Evolutionary conservation across 805 yeast species (phyloP), one percentile per base, ranked within the genome.

Genomic region (Deakozyma indianensis): DNA sequence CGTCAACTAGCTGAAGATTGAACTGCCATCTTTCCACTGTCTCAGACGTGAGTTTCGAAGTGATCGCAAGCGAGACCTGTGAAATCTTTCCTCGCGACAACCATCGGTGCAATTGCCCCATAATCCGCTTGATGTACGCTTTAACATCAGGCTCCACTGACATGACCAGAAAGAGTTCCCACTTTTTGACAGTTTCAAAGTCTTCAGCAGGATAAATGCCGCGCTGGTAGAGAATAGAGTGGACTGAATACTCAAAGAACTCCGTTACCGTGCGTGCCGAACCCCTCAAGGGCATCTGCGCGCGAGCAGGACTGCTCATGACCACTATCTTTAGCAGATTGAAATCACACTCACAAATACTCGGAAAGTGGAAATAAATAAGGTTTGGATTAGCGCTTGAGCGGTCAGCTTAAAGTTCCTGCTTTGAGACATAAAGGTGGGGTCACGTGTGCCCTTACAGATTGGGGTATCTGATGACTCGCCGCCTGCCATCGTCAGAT

Each of bases 201-300:
- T 86, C 95, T 50, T 83, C 94, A 2, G 83, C 71, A 0, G 95
- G 95, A 55, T 88, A 88, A 18, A 88, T 78, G 0, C 94, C 95
- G 44, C 97, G 66, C 60, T 90, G 96, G 59, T 81, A 88, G 3
- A 90, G 70, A 22, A 88, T 83, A 42, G 80, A 76, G 57, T 85
- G 81, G 45, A 88, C 78, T 45, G 90, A 75, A 58, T 77, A 84
- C 54, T 84, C 83, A 55, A 88, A 84, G 62, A 83, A 86, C 61
- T 86, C 96, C 0, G 90, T 74, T 0, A 87, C 85, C 0, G 76
- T 69, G 50, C 78, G 76, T 9, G 94, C 77, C 0, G 94, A 82
- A 11, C 95, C 96, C 53, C 78, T 78, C 41, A 83, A 61, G 1
- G 86, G 77, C 45, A 77, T 57, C 53, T 75, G 71, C 3, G 77